Evolutionary conservation across 1,284 basidiomycete genomes (phyloP), one percentile per base, ranked within the genome.

Genomic region (Ganoderma lucidum): DNA sequence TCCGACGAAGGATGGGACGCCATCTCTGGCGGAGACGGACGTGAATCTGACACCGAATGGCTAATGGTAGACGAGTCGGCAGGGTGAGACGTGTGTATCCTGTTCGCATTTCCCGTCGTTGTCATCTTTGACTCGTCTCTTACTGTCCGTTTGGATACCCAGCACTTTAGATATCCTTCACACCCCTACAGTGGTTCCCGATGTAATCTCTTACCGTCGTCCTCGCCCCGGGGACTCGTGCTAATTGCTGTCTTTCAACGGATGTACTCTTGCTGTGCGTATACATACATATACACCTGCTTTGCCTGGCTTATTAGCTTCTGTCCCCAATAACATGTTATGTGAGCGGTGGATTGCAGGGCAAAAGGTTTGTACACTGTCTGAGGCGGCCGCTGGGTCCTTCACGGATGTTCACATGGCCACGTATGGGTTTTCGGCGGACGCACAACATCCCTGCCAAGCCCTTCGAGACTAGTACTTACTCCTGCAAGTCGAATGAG

Each of bases 21-120:
- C 82, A 80, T 92, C 89, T 87, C 90, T 84, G 78, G 81, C 83
- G 80, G 84, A 83, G 86, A 89, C 86, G 86, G 83, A 79, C 80
- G 81, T 86, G 88, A 89, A 88, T 88, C 87, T 88, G 92, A 94
- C 89, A 79, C 93, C 92, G 93, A 94, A 94, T 94, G 93, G 93
- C 76, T 94, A 75, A 89, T 93, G 44, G 84, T 94, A 58, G 88
- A 89, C 74, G 84, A 87, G 19, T 61, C 39, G 37, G 59, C 42
- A 75, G 84, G 87, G 74, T 81, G 77, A 79, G 59, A 58, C 37
- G 66, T 65, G 67, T 76, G 67, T 73, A 55, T 58, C 59, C 64
- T 48, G 64, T 64, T 67, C 60, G 65, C 68, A 51, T 73, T 39
- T 65, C 42, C 70, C 63, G 32, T 65, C 62, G 67, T 70, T 71